Conservation (phyloP, 1,284 basidiomycete species). For the Flammula alnicola region DNA sequence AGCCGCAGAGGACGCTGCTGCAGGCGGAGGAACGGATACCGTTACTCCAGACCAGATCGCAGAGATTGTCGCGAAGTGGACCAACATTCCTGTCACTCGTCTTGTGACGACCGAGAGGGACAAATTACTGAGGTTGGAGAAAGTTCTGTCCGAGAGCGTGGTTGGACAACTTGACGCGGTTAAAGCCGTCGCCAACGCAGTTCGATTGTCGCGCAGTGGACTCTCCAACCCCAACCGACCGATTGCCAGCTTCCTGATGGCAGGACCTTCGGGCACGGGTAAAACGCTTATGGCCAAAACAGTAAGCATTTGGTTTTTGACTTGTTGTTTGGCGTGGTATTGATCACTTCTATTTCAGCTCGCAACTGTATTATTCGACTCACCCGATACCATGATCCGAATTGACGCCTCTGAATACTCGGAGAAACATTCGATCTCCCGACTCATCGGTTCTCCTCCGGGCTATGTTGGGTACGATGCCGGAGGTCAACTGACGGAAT, state of each 20-base stretch:
- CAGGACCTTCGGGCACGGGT: conserved; percentile 90
- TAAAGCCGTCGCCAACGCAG: conserved; percentile 88
- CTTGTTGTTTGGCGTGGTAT: background rate
- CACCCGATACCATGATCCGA: conserved; percentile 88
- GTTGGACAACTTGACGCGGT: conserved; percentile 93
- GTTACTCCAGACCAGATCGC: conserved; percentile 93
- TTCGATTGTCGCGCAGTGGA: conserved; percentile 90
- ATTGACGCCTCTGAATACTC: conserved; percentile 93
- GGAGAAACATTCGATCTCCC: conserved; percentile 91
- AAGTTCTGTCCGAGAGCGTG: conserved; percentile 67
- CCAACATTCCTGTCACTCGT: conserved; percentile 88
- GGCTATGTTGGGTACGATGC: conserved; percentile 93
- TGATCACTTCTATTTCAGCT: conserved; percentile 54
- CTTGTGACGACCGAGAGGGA: conserved; percentile 92
- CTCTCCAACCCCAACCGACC: conserved; percentile 84
- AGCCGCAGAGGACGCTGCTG: conserved; percentile 67
- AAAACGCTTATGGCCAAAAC: conserved; percentile 92
- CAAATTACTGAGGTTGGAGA: conserved; percentile 84
- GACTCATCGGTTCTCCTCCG: conserved; percentile 87
- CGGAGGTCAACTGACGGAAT: conserved; percentile 92
- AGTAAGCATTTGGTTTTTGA: conserved; percentile 48
- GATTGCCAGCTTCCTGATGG: conserved; percentile 92
- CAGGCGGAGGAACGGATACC: conserved; percentile 66
- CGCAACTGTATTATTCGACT: conserved; percentile 88
- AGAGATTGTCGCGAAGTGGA: conserved; percentile 88